Conservation (phyloP, 176 grass and related monocot genomes). For the Lolium perenne region DNA sequence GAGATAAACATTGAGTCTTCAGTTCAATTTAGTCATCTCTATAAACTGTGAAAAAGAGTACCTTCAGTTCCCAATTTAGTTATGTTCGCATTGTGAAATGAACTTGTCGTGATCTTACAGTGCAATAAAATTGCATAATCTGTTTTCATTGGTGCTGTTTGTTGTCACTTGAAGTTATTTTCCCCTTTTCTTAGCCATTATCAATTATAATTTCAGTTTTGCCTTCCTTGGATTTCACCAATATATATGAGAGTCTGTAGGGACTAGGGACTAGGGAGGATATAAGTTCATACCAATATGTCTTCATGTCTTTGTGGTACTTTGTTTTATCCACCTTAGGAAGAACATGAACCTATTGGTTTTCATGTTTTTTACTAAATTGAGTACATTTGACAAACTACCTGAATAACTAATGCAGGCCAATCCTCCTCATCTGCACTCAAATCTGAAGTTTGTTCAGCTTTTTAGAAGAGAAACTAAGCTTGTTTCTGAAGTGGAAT, state of each 20-base stretch:
- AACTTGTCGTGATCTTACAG: not conserved
- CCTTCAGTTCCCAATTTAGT: not conserved
- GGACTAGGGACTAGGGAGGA: not conserved
- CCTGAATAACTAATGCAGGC: constrained; percentile 54
- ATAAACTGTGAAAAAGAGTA: not conserved
- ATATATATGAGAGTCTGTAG: constrained; percentile 3
- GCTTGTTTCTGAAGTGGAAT: constrained; percentile 95
- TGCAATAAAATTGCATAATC: not conserved
- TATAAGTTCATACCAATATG: not conserved
- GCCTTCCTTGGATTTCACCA: not conserved
- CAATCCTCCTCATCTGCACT: constrained; percentile 93
- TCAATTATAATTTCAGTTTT: not conserved
- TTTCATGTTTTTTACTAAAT: not conserved
- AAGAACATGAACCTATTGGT: not conserved
- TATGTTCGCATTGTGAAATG: not conserved
- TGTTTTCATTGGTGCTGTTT: not conserved
- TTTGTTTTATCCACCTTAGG: not conserved
- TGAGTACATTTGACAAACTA: constrained; percentile 12
- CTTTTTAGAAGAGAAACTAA: constrained; percentile 85
- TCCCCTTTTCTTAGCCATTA: not conserved
- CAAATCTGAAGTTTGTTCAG: constrained; percentile 91
- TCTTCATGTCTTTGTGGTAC: constrained; percentile 2
- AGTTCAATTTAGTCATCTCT: not conserved
- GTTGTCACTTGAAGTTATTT: constrained; percentile 8
- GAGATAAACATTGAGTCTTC: not conserved